phyloP scores from a whole-genome alignment of 2,329 filamentous ascomycete species.

The Beauveria sp. region DNA sequence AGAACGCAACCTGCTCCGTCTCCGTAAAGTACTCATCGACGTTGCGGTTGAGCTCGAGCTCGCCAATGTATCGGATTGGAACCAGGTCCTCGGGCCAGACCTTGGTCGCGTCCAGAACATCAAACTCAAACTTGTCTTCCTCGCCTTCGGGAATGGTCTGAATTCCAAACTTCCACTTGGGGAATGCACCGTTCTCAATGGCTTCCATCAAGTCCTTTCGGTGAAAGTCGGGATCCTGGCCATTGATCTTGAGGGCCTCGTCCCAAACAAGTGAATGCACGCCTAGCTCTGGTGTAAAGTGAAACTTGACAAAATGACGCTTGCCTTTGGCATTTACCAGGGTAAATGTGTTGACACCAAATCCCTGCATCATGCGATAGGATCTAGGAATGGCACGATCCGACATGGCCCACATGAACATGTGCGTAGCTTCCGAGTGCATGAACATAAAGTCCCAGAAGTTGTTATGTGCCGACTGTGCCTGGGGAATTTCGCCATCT shows the following conservation, averaged over 20 bases:
- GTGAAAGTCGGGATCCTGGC: conserved; percentile 75
- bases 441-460: conserved; percentile 68
- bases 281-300: conserved; percentile 66
- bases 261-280: conserved; percentile 75
- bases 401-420: conserved; percentile 74
- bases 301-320: conserved; percentile 69
- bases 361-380: conserved; percentile 80
- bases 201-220: conserved; percentile 69
- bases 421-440: conserved; percentile 66
- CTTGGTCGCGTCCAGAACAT: conserved; percentile 79
- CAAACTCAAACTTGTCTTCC: conserved; percentile 74
- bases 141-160: conserved; percentile 65
- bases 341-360: conserved; percentile 73
- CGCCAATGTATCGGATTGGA: conserved; percentile 69
- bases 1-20: conserved; percentile 78
- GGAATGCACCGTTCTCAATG: conserved; percentile 62
- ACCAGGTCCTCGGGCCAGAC: conserved; percentile 74
- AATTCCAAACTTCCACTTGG: conserved; percentile 78
- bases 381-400: conserved; percentile 67
- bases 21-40: conserved; percentile 76
- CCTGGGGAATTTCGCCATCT: conserved; percentile 63
- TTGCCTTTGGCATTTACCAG: conserved; percentile 61
- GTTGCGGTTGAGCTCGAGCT: conserved; percentile 72
- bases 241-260: conserved; percentile 66
- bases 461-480: conserved; percentile 63